These are phyloP conservation scores for Ustulina deusta DNA, from an alignment of 2,329 filamentous ascomycete genomes.

Conservation along the genomic window DNA sequence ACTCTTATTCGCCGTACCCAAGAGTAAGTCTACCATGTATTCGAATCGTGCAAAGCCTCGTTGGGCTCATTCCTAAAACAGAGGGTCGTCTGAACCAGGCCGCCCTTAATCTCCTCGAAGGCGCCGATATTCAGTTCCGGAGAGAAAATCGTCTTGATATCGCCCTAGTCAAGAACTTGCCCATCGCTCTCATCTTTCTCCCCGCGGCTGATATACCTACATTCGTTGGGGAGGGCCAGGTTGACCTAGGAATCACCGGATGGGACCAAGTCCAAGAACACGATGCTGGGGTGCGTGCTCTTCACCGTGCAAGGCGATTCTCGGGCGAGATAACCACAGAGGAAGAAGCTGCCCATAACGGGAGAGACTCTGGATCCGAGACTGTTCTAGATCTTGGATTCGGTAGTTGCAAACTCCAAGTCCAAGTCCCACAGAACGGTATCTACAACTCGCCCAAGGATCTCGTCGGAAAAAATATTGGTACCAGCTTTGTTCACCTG, in stretches of 20 bases:
- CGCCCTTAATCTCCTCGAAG: slow-evolving; percentile 88
- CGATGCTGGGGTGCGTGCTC: slow-evolving; percentile 71
- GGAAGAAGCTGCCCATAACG: slow-evolving; percentile 58
- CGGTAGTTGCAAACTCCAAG: slow-evolving; percentile 90
- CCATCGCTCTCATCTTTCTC: slow-evolving; percentile 95
- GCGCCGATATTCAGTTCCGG: slow-evolving; percentile 96
- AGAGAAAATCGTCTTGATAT: slow-evolving; percentile 96
- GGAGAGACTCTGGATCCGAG: slow-evolving; percentile 73
- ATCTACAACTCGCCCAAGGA: slow-evolving; percentile 75
- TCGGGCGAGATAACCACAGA: slow-evolving; percentile 59
- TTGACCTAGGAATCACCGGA: slow-evolving; percentile 95
- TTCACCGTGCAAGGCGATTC: slow-evolving; percentile 61
- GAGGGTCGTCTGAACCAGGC: slow-evolving; percentile 94
- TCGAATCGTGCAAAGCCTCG: slow-evolving; percentile 40
- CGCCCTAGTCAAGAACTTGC: slow-evolving; percentile 95
- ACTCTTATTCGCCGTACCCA: slow-evolving; percentile 96
- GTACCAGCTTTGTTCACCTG: slow-evolving; percentile 93
- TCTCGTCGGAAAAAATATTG: slow-evolving; percentile 90
- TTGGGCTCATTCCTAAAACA: slow-evolving; percentile 53
- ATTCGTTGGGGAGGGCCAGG: slow-evolving; percentile 93
- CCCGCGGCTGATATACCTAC: slow-evolving; percentile 97
- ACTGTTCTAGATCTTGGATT: slow-evolving; percentile 93
- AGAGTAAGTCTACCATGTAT: slow-evolving; percentile 74
- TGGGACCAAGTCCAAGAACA: slow-evolving; percentile 93
- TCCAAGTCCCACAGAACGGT: slow-evolving; percentile 95